A percentile compares a stretch with the other conserved stretches of the same genome.
These are phyloP conservation scores for Clonostachys rhizophaga DNA, from an alignment of 2,329 filamentous ascomycete genomes.

Conservation along the genomic window DNA sequence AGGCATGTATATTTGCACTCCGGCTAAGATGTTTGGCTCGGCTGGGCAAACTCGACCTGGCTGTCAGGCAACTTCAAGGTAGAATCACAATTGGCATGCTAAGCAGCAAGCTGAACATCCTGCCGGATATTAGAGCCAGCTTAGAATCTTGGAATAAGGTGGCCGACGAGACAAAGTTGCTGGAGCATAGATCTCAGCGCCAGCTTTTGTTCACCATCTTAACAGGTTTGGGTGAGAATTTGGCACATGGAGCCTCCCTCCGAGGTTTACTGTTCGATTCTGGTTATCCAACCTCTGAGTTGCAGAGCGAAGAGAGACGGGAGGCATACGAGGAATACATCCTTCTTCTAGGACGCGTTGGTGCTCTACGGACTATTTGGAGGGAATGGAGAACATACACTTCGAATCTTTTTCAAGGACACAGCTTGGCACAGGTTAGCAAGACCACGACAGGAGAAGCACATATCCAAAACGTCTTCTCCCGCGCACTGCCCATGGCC, in stretches of 20 bases:
- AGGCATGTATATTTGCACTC: not conserved
- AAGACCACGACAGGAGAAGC: not conserved
- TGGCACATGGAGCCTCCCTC: slow-evolving; percentile 6
- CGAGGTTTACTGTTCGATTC: slow-evolving; percentile 21
- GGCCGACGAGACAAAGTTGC: not conserved
- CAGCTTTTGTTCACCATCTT: not conserved
- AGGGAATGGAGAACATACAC: not conserved
- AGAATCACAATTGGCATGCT: not conserved
- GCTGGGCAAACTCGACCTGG: not conserved
- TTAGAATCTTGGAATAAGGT: not conserved
- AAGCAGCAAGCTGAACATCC: not conserved
- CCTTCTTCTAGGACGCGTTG: slow-evolving; percentile 1
- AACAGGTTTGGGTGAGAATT: slow-evolving; percentile 1
- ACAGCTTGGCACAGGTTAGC: no score
- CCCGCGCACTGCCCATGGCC: no score
- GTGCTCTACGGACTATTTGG: slow-evolving; percentile 3
- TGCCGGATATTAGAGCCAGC: not conserved
- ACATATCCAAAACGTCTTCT: no score
- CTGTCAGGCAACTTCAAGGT: not conserved
- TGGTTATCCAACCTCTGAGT: slow-evolving; percentile 8
- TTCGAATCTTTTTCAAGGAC: no score
- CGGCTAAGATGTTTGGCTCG: slow-evolving; percentile 1
- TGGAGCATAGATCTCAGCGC: not conserved
- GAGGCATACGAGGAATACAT: not conserved
- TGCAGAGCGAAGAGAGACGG: not conserved